Percentiles rank a stretch among this genome's conserved stretches.
Evolutionary conservation across 140 eudicot genomes (phyloP).

Genomic region (Oenanthe javanica): DNA sequence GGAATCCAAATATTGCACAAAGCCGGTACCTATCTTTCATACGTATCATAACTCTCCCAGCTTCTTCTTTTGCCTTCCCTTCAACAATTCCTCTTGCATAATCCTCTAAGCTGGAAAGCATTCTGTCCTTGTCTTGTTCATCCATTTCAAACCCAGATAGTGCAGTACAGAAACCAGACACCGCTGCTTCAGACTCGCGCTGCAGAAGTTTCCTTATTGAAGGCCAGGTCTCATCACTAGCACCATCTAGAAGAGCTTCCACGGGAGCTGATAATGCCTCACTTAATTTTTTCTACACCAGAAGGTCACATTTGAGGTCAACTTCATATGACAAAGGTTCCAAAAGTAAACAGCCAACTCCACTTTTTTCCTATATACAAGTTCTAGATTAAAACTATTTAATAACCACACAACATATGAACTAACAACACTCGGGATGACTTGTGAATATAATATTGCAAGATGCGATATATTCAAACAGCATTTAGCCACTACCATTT

Average conservation of each 20-base stretch:
- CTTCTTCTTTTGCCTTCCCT: constrained; percentile 73
- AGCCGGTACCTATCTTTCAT: constrained; percentile 76
- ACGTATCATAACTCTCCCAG: constrained; percentile 55
- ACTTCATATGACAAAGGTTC: neutral
- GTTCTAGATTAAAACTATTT: neutral
- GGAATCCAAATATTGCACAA: neutral
- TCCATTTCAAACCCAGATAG: constrained; percentile 73
- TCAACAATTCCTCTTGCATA: constrained; percentile 65
- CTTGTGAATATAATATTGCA: neutral
- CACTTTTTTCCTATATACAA: neutral
- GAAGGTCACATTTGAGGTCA: neutral
- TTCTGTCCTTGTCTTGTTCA: constrained; percentile 40
- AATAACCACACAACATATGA: neutral
- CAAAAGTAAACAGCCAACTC: neutral
- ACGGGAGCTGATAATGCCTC: constrained; percentile 64
- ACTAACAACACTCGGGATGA: neutral
- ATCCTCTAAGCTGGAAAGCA: constrained; percentile 42
- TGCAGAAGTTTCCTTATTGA: constrained; percentile 61
- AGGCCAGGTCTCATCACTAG: constrained; percentile 79
- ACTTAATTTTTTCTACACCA: constrained; percentile 47
- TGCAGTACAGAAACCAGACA: constrained; percentile 49
- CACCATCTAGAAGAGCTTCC: constrained; percentile 69
- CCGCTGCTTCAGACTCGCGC: constrained; percentile 52
- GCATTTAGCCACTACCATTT: neutral
- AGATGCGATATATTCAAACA: neutral